These are phyloP conservation scores for Bassia scoparia DNA, from an alignment of 148 eudicot species.

Conservation along the genomic window DNA sequence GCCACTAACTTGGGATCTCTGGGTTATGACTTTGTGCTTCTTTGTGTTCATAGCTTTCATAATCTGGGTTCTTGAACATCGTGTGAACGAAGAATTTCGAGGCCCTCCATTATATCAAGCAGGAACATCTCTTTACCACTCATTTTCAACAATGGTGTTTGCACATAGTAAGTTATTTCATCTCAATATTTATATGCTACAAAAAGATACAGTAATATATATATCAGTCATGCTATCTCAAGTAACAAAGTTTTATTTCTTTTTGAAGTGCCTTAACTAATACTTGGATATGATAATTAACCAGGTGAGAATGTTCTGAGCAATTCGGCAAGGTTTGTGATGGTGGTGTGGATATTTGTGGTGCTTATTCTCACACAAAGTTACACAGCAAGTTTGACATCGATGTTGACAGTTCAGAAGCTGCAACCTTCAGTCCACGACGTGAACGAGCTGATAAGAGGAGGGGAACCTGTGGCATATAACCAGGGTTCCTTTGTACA, in stretches of 20 bases:
- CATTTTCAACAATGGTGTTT: conserved; percentile 31
- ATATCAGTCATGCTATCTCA: too few species aligned
- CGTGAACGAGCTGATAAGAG: conserved; percentile 24
- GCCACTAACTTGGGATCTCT: conserved; percentile 27
- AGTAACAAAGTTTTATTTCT: too few species aligned
- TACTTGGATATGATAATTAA: background rate
- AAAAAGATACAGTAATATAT: too few species aligned
- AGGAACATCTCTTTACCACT: conserved; percentile 28
- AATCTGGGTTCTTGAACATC: conserved; percentile 32
- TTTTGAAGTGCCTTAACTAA: background rate
- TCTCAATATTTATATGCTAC: background rate
- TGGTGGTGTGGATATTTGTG: conserved; percentile 33
- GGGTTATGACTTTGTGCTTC: conserved; percentile 23
- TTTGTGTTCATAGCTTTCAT: conserved; percentile 27
- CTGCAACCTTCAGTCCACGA: conserved; percentile 26
- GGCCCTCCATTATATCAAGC: conserved; percentile 29
- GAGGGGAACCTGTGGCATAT: conserved; percentile 23
- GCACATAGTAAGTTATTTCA: conserved; percentile 24
- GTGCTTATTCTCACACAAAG: conserved; percentile 32
- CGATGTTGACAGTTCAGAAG: conserved; percentile 36
- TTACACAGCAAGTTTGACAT: conserved; percentile 37
- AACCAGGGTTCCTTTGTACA: conserved; percentile 34
- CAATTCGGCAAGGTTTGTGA: conserved; percentile 24
- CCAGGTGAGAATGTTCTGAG: conserved; percentile 31
- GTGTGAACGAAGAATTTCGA: conserved; percentile 26